Percentiles rank a stretch among this genome's conserved stretches.
phyloP scores from a whole-genome alignment of 129 eudicot genomes.

The Glebionis coronaria region DNA sequence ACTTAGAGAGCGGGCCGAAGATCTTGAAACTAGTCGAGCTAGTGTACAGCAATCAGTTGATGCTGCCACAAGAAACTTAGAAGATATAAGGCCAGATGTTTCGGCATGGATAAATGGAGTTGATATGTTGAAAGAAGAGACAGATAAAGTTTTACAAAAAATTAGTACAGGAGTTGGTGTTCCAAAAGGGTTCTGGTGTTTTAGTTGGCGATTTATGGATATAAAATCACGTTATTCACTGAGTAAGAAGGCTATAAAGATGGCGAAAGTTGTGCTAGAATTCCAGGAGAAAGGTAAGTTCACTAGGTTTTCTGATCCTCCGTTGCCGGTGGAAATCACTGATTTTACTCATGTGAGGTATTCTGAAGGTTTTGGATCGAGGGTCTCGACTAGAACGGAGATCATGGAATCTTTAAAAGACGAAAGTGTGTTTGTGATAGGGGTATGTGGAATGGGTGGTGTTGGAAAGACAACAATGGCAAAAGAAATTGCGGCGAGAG shows the following conservation, averaged over 20 bases:
- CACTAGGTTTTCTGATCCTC: constrained; percentile 14
- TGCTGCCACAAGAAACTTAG: constrained; percentile 23
- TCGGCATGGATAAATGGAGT: constrained; percentile 27
- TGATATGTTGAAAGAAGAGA: constrained; percentile 14
- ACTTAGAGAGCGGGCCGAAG: constrained; percentile 11
- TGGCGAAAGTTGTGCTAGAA: constrained; percentile 9
- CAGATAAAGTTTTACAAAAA: constrained; percentile 13
- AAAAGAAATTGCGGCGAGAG: constrained; percentile 30
- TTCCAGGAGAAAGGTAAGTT: constrained; percentile 11
- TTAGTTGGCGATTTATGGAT: background rate
- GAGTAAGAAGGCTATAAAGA: constrained; percentile 32
- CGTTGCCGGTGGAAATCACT: constrained; percentile 15
- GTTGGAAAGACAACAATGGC: constrained; percentile 56
- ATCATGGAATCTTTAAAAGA: constrained; percentile 30
- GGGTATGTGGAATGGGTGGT: constrained; percentile 54
- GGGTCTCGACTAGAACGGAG: constrained; percentile 20
- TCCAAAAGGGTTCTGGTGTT: constrained; percentile 22
- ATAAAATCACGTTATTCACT: constrained; percentile 12
- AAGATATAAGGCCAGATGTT: constrained; percentile 18
- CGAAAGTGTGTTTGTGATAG: constrained; percentile 27
- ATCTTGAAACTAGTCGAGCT: constrained; percentile 24
- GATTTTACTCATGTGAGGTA: background rate
- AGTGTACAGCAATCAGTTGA: constrained; percentile 20
- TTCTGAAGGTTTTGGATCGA: constrained; percentile 31
- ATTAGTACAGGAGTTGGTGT: background rate